Conservation (phyloP, 805 yeast species). For the Maudiozyma pseudohumilis region DNA sequence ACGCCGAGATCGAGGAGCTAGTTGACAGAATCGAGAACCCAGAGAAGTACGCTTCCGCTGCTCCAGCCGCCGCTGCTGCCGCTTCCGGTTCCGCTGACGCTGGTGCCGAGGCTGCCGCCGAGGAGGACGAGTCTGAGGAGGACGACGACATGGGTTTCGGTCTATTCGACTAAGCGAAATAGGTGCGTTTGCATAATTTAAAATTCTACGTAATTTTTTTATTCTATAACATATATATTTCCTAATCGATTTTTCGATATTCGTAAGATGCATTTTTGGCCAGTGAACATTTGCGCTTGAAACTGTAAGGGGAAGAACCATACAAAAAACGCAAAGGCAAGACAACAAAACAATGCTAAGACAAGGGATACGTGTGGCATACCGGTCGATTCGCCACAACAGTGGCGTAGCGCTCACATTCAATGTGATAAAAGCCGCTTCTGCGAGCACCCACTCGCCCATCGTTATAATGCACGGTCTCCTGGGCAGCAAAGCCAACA, state of each 20-base stretch:
- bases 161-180: conserved; percentile 75
- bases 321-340: too few species aligned
- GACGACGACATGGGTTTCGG: conserved; percentile 97
- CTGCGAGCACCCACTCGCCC: conserved; percentile 40
- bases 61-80: conserved; percentile 91
- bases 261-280: too few species aligned
- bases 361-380: too few species aligned
- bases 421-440: too few species aligned
- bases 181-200: conserved; percentile 33
- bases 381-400: too few species aligned
- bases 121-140: conserved; percentile 44
- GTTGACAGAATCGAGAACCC: conserved; percentile 99
- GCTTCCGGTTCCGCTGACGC: conserved; percentile 51
- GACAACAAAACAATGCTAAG: too few species aligned
- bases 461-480: conserved; percentile 78
- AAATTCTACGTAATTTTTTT: background rate
- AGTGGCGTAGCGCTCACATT: too few species aligned
- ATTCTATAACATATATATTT: background rate
- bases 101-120: conserved; percentile 67
- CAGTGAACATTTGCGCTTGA: too few species aligned
- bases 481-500: conserved; percentile 77
- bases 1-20: conserved; percentile 97
- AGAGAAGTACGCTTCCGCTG: conserved; percentile 98
- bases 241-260: conserved; percentile 1
- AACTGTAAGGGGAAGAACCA: too few species aligned